Evolutionary conservation across 495 filamentous ascomycete species (phyloP), one percentile per base, ranked within the genome.

Genomic region (Pyronema omphalodes): DNA sequence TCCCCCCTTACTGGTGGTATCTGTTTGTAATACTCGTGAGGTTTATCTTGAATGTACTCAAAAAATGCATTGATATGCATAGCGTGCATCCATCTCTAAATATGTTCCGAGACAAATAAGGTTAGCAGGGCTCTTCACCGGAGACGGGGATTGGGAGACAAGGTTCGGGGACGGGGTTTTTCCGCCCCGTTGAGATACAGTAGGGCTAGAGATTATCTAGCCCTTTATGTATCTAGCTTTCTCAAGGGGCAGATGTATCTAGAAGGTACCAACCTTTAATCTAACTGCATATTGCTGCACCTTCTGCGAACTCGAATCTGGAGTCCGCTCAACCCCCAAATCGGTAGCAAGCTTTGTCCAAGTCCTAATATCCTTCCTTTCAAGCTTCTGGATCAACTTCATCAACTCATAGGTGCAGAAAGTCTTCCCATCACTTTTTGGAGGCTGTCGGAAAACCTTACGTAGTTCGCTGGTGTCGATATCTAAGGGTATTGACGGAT

Each of bases 11-110:
- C 63, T 18, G 72, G 69, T 5, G 91, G 91, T 8, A 94, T 76
- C 52, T 93, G 79, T 15, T 79, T 83, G 70, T 83, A 94, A 67
- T 98, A 98, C 0, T 74, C 58, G 67, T 93, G 87, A 12, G 75
- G 73, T 52, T 89, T 87, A 36, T 80, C 78, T 36, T 88, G 73
- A 9, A 91, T 76, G 64, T 85, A 95, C 61, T 94, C 87, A 66
- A 95, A 95, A 65, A 95, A 98, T 14, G 88, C 84, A 73, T 95
- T 88, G 17, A 98, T 77, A 64, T 95, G 91, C 85, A 94, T 93
- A 0, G 91, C 89, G 62, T 85, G 86, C 85, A 98, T 91, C 91
- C 91, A 98, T 55, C 91, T 78, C 84, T 94, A 56, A 29, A 29
- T 29, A 29, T 29, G 23, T 29, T 29, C 23, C 23, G 23, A 29